phyloP scores from a whole-genome alignment of 2,329 filamentous ascomycete species.

The Penicillium sp. region DNA sequence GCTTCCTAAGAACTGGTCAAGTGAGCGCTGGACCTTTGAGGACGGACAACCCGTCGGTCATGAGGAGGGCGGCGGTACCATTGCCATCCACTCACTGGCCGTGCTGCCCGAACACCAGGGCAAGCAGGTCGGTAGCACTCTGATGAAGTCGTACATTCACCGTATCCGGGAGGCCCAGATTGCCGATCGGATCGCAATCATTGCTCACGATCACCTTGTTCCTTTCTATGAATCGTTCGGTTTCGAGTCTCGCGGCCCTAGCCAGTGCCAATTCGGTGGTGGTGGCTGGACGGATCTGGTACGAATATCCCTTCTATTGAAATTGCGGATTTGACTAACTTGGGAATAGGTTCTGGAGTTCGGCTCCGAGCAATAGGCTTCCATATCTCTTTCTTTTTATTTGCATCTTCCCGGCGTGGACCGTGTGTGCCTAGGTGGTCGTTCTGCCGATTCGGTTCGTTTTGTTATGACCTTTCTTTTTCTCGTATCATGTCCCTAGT shows the following conservation, averaged over 20 bases:
- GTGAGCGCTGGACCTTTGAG: conserved; percentile 38
- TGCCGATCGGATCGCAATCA: conserved; percentile 67
- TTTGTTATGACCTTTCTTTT: conserved; percentile 7
- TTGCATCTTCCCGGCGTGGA: conserved; percentile 21
- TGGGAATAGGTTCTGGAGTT: conserved; percentile 28
- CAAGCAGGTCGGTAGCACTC: conserved; percentile 65
- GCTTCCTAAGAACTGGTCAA: conserved; percentile 62
- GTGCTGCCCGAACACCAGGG: conserved; percentile 70
- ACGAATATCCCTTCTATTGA: conserved; percentile 22
- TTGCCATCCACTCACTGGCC: conserved; percentile 77
- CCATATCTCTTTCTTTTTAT: conserved; percentile 4
- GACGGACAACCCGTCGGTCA: conserved; percentile 56
- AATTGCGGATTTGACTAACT: neutral
- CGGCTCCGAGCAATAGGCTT: conserved; percentile 18
- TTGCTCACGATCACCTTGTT: conserved; percentile 69
- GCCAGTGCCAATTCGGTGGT: conserved; percentile 66
- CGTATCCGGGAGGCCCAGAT: conserved; percentile 65
- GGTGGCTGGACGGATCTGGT: conserved; percentile 83
- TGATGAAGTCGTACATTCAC: conserved; percentile 72
- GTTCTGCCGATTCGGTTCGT: conserved; percentile 7
- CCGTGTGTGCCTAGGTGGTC: conserved; percentile 7
- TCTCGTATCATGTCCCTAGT: conserved; percentile 12
- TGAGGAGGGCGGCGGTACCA: conserved; percentile 65
- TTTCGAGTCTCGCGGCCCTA: conserved; percentile 64
- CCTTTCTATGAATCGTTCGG: conserved; percentile 71